phyloP scores from a whole-genome alignment of 2,329 filamentous ascomycete species.

The Colletotrichum gloeosporioides region DNA sequence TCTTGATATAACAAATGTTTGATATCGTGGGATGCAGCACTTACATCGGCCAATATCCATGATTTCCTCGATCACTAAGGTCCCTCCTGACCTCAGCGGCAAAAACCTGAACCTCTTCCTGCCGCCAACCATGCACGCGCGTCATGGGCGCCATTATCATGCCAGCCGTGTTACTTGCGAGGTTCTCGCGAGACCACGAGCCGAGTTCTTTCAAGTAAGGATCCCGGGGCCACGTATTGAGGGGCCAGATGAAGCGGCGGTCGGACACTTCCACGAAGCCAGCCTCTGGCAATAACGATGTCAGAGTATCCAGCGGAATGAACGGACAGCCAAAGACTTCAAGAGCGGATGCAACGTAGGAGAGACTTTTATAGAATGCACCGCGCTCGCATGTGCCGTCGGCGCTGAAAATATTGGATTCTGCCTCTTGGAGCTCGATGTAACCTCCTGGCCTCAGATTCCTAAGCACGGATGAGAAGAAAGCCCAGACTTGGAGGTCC shows the following conservation, averaged over 20 bases:
- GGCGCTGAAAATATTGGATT: slow-evolving; percentile 41
- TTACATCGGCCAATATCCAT: slow-evolving; percentile 12
- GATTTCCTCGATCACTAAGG: slow-evolving; percentile 7
- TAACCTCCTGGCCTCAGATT: slow-evolving; percentile 48
- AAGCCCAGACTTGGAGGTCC: neutral
- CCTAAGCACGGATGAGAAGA: neutral
- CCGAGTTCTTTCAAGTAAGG: slow-evolving; percentile 31
- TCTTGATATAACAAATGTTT: rapidly evolving
- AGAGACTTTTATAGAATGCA: slow-evolving; percentile 36
- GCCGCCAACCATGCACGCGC: slow-evolving; percentile 37
- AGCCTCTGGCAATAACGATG: neutral
- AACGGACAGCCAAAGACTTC: slow-evolving; percentile 32
- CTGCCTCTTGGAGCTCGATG: slow-evolving; percentile 47
- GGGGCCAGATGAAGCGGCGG: slow-evolving; percentile 30
- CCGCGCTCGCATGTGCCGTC: slow-evolving; percentile 39
- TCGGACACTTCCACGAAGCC: slow-evolving; percentile 36
- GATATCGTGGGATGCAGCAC: neutral
- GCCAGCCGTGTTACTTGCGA: slow-evolving; percentile 34
- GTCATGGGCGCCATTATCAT: slow-evolving; percentile 42
- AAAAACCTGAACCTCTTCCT: slow-evolving; percentile 32
- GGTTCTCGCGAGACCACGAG: slow-evolving; percentile 33
- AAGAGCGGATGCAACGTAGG: slow-evolving; percentile 46
- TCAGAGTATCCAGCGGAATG: slow-evolving; percentile 19
- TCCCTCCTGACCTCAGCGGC: slow-evolving; percentile 27
- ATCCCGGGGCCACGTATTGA: slow-evolving; percentile 38